Evolutionary conservation across 1,284 basidiomycete genomes (phyloP).

Genomic region (Ganoderma sp.): DNA sequence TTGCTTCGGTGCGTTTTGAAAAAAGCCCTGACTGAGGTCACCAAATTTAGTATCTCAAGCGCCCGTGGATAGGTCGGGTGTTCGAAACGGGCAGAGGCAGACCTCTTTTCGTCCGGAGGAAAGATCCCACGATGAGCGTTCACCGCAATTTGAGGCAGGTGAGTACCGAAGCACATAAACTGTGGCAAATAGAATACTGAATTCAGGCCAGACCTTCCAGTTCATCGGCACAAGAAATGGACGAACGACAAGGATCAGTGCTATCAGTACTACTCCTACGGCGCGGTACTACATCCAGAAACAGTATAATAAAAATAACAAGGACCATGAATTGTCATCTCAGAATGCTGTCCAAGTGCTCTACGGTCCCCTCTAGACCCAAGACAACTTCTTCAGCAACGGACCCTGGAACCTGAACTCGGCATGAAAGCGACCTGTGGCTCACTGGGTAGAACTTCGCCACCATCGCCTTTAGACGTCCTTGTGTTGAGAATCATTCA

Average conservation of each 20-base stretch:
- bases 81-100: neutral
- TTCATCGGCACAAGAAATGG: neutral
- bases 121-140: neutral
- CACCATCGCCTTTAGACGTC: slow-evolving; percentile 63
- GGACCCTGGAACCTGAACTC: slow-evolving; percentile 24
- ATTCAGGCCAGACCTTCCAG: neutral
- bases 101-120: neutral
- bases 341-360: neutral
- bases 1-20: neutral
- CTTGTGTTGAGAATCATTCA: slow-evolving; percentile 64
- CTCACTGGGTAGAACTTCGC: slow-evolving; percentile 64
- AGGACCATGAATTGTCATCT: neutral
- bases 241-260: neutral
- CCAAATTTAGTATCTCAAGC: neutral
- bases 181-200: neutral
- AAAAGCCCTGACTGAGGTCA: neutral
- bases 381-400: slow-evolving; percentile 23
- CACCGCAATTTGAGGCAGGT: neutral
- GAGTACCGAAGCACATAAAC: neutral
- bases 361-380: neutral
- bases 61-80: neutral
- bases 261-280: neutral
- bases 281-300: neutral
- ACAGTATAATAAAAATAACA: neutral
- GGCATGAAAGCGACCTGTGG: slow-evolving; percentile 44